Evolutionary conservation across 2,329 filamentous ascomycete species (phyloP), one percentile per base, ranked within the genome.

Genomic region (Diplodia corticola): DNA sequence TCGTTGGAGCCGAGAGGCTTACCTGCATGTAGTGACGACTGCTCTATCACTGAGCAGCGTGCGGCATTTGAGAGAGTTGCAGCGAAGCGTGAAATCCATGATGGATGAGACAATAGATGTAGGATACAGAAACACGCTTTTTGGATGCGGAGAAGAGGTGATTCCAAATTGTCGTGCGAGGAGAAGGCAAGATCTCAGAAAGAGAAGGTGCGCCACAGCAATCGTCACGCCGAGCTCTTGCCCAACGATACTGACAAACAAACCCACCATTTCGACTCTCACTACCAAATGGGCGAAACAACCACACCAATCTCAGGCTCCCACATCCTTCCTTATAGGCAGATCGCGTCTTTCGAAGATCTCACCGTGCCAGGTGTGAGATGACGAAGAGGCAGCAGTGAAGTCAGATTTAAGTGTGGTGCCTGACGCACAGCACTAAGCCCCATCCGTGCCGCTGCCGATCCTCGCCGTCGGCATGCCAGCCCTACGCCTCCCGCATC

Each of bases 21-120:
- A 91, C 92, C 90, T 92, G 86, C 93, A 98, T 15, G 91, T 95
- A 4, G 93, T 97, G 37, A 97, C 92, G 1, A 97, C 84, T 12
- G 92, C 93, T 69, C 85, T 84, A 48, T 91, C 87, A 37, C 81
- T 83, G 37, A 97, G 83, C 69, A 89, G 85, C 48, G 81, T 81
- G 54, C 91, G 86, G 73, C 94, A 97, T 68, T 88, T 90, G 40
- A 93, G 82, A 30, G 87, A 85, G 75, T 97, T 97, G 81, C 94
- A 97, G 40, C 87, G 85, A 26, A 97, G 80, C 24, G 83, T 80
- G 67, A 89, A 86, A 67, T 96, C 91, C 91, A 96, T 95, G 13
- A 17, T 13, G 17, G 17, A 33, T 3, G 9, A 3, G 13, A 24
- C 26, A 6, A n/a, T 2, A 44, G 12, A 26, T 20, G n/a, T 5